Evolutionary conservation across 1,284 basidiomycete genomes (phyloP).

Genomic region (Tylopilus microsporus): DNA sequence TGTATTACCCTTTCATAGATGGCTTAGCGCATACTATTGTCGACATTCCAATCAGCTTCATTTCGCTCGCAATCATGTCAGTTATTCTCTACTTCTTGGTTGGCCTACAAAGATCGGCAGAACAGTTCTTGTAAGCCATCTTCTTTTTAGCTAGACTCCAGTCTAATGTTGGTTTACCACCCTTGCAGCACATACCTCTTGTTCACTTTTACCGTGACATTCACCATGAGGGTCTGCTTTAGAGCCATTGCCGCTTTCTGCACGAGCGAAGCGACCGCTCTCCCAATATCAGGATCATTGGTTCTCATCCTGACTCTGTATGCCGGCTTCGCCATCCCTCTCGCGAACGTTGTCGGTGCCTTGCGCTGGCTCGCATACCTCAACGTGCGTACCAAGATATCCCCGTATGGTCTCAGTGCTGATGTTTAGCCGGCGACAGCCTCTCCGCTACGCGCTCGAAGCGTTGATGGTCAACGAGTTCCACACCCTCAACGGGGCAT

Average conservation of each 20-base stretch:
- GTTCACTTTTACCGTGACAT: slow-evolving; percentile 43
- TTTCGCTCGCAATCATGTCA: slow-evolving; percentile 41
- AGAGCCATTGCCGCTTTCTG: slow-evolving; percentile 52
- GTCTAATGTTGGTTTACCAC: slow-evolving; percentile 7
- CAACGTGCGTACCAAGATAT: slow-evolving; percentile 41
- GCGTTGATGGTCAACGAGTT: slow-evolving; percentile 54
- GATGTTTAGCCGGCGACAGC: slow-evolving; percentile 25
- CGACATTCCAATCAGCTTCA: slow-evolving; percentile 51
- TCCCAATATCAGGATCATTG: slow-evolving; percentile 52
- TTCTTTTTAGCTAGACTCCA: slow-evolving; percentile 9
- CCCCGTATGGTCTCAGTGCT: not conserved
- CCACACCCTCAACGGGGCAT: slow-evolving; percentile 45
- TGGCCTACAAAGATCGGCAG: slow-evolving; percentile 38
- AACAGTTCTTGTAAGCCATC: slow-evolving; percentile 37
- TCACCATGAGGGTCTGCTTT: slow-evolving; percentile 61
- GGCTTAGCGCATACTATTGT: slow-evolving; percentile 57
- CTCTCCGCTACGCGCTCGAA: slow-evolving; percentile 48
- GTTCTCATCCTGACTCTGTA: slow-evolving; percentile 43
- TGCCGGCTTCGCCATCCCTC: slow-evolving; percentile 31
- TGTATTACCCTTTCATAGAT: slow-evolving; percentile 52
- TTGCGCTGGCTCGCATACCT: slow-evolving; percentile 60
- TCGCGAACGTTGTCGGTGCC: slow-evolving; percentile 41
- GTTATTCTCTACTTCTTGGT: slow-evolving; percentile 55
- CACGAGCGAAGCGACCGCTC: slow-evolving; percentile 46
- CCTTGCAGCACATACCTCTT: slow-evolving; percentile 45